These are phyloP conservation scores for Diplodia sapinea DNA, from an alignment of 2,329 filamentous ascomycete genomes.

Conservation along the genomic window DNA sequence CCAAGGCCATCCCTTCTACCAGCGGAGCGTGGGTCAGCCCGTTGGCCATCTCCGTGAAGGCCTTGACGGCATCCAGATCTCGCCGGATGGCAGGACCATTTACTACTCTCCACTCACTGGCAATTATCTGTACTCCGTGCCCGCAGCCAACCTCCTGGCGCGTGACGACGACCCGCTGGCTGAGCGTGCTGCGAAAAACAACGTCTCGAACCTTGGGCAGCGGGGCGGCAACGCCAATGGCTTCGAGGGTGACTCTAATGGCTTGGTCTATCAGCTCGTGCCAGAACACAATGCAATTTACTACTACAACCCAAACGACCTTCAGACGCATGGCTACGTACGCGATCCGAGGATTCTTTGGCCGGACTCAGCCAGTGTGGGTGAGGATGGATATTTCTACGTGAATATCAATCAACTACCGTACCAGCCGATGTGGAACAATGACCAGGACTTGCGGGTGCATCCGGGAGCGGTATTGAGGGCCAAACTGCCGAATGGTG, in stretches of 20 bases:
- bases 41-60: constrained; percentile 52
- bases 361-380: constrained; percentile 51
- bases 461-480: constrained; percentile 55
- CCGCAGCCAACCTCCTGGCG: constrained; percentile 51
- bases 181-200: constrained; percentile 52
- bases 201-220: constrained; percentile 54
- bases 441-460: constrained; percentile 50
- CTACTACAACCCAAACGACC: constrained; percentile 52
- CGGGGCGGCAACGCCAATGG: constrained; percentile 58
- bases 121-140: constrained; percentile 53
- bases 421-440: constrained; percentile 57
- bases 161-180: constrained; percentile 49
- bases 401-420: constrained; percentile 58
- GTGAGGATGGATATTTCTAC: constrained; percentile 50
- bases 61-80: constrained; percentile 57
- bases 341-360: constrained; percentile 56
- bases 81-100: constrained; percentile 53
- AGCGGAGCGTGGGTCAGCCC: constrained; percentile 40
- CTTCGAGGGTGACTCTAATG: constrained; percentile 58
- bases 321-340: constrained; percentile 52
- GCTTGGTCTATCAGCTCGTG: constrained; percentile 55
- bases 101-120: constrained; percentile 54
- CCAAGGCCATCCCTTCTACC: constrained; percentile 55
- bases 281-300: constrained; percentile 56
- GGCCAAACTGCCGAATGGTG: constrained; percentile 50